These are phyloP conservation scores for Endogone sp. DNA, from an alignment of 192 early-diverging fungal species.

Conservation along the genomic window DNA sequence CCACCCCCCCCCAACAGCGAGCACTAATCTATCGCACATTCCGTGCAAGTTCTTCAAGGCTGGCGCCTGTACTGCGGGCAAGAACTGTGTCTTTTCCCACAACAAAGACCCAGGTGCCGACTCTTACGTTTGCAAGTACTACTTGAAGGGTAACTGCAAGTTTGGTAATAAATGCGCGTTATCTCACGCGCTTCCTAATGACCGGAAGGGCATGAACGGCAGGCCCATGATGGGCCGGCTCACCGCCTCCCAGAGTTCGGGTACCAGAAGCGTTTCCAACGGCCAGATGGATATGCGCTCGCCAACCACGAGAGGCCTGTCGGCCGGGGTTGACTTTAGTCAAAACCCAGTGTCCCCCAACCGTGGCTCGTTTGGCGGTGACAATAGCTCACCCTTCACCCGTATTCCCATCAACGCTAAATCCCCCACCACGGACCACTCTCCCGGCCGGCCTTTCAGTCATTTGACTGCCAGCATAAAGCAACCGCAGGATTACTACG, in stretches of 20 bases:
- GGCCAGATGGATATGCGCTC: background rate
- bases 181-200: slow-evolving; percentile 36
- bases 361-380: background rate
- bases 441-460: slow-evolving; percentile 1
- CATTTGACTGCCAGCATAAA: slow-evolving; percentile 13
- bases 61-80: slow-evolving; percentile 71
- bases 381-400: slow-evolving; percentile 8
- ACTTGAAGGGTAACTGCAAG: slow-evolving; percentile 75
- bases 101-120: slow-evolving; percentile 57
- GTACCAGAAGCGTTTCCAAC: slow-evolving; percentile 3
- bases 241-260: slow-evolving; percentile 20
- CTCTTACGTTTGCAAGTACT: slow-evolving; percentile 70
- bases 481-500: slow-evolving; percentile 8
- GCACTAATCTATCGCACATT: slow-evolving; percentile 1
- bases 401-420: slow-evolving; percentile 17
- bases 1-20: background rate
- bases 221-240: slow-evolving; percentile 11
- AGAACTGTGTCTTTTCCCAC: slow-evolving; percentile 73
- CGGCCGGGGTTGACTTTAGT: background rate
- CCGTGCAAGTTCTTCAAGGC: slow-evolving; percentile 81
- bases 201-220: slow-evolving; percentile 20
- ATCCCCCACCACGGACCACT: slow-evolving; percentile 3
- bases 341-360: background rate
- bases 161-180: slow-evolving; percentile 76
- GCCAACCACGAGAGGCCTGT: slow-evolving; percentile 1